Evolutionary conservation across 257 asterid species (phyloP).

Genomic region (Solanum ossicruentum): DNA sequence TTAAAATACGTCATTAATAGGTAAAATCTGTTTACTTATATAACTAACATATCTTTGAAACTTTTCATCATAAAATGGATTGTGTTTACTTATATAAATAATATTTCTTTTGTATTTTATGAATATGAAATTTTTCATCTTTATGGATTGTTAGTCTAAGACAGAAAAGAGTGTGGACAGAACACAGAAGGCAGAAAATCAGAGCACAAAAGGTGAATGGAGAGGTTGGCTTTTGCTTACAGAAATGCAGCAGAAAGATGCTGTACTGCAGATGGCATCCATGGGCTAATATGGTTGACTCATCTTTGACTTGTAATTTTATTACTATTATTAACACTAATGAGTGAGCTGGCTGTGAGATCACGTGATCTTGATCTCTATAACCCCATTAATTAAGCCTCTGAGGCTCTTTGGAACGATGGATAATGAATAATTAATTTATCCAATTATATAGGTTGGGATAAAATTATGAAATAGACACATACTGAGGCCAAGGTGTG

Average conservation of each 20-base stretch:
- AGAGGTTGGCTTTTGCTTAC: background rate
- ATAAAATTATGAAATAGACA: too few species aligned
- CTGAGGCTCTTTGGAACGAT: too few species aligned
- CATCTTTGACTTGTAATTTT: constrained; percentile 15
- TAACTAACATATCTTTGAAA: rapidly evolving
- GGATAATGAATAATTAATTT: too few species aligned
- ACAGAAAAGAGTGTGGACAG: background rate
- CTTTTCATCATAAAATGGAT: too few species aligned
- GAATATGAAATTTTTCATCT: too few species aligned
- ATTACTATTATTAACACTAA: background rate
- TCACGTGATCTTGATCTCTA: constrained; percentile 7
- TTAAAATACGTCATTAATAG: too few species aligned
- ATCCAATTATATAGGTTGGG: too few species aligned
- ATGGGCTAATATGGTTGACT: constrained; percentile 9
- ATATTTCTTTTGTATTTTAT: too few species aligned
- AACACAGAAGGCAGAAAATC: background rate
- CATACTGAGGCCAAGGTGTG: too few species aligned
- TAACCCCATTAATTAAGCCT: background rate
- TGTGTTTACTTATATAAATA: too few species aligned
- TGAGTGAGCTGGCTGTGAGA: constrained; percentile 11
- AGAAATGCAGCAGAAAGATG: background rate
- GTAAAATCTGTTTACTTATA: too few species aligned
- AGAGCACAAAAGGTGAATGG: background rate
- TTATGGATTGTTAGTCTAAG: too few species aligned
- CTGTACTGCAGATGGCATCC: background rate